Conservation (phyloP, 352 stramenopile genomes). For the Phytophthora tentaculata region DNA sequence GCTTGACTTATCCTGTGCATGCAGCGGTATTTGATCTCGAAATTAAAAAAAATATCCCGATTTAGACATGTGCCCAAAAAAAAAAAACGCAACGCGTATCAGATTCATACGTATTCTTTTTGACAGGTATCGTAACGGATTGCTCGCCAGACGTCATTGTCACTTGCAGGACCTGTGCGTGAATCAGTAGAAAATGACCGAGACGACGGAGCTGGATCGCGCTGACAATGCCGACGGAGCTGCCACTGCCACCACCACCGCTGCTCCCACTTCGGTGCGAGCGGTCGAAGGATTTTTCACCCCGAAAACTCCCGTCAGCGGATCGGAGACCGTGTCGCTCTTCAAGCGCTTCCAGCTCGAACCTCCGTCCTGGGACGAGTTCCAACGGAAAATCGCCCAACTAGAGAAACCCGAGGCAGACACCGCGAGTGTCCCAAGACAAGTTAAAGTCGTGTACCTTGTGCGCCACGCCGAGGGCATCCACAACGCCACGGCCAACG, state of each 20-base stretch:
- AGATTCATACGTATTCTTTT: too few relatives aligned
- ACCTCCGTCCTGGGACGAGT: constrained; percentile 33
- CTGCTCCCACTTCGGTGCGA: constrained; percentile 8
- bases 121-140: constrained; percentile 8
- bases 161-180: too few relatives aligned
- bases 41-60: too few relatives aligned
- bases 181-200: constrained; percentile 18
- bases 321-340: constrained; percentile 12
- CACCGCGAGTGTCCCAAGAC: constrained; percentile 5
- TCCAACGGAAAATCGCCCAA: constrained; percentile 29
- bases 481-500: constrained; percentile 67
- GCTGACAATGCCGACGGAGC: background rate
- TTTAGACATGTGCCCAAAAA: too few relatives aligned
- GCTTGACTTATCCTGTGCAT: background rate
- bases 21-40: background rate
- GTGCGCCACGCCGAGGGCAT: constrained; percentile 76
- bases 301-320: constrained; percentile 8
- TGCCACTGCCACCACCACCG: background rate
- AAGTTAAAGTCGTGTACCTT: constrained; percentile 81
- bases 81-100: too few relatives aligned
- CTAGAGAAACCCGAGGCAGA: constrained; percentile 23
- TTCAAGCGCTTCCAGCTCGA: constrained; percentile 47
- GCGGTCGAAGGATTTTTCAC: constrained; percentile 45
- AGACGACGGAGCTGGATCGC: constrained; percentile 11
- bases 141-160: constrained; percentile 27